Evolutionary conservation across 805 yeast species (phyloP).

Genomic region (Saccharomycopsis javanensis): DNA sequence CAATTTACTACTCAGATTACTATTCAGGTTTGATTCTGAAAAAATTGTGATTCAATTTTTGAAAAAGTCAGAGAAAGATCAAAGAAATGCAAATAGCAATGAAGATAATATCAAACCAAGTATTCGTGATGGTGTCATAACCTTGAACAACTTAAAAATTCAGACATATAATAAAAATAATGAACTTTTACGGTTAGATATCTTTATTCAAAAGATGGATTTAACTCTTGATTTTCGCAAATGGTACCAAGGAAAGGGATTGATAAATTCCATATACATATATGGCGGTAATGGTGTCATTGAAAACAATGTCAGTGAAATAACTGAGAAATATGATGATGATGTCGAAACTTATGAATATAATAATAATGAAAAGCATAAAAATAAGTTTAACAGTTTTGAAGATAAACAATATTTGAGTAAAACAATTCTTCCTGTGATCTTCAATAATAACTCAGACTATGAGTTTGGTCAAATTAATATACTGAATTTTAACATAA

Average conservation of each 20-base stretch:
- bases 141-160: constrained; percentile 9
- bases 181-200: constrained; percentile 68
- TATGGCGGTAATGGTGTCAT: constrained; percentile 72
- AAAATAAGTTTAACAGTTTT: background rate
- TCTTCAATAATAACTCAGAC: constrained; percentile 11
- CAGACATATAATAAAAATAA: constrained; percentile 33
- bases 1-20: constrained; percentile 6
- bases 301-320: constrained; percentile 1
- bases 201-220: constrained; percentile 71
- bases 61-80: background rate
- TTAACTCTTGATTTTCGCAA: constrained; percentile 70
- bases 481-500: constrained; percentile 9
- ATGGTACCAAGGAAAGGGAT: constrained; percentile 84
- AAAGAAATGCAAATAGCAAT: background rate
- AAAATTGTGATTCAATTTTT: constrained; percentile 7
- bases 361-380: background rate
- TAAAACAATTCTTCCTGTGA: background rate
- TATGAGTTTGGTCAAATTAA: constrained; percentile 9
- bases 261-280: constrained; percentile 67
- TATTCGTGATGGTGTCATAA: constrained; percentile 16
- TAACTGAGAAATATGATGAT: background rate
- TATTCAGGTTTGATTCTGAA: constrained; percentile 15
- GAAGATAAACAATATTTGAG: constrained; percentile 13
- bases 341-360: constrained; percentile 1
- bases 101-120: constrained; percentile 15